Conservation (phyloP, 2,329 filamentous ascomycete species). For the Plectosphaerella plurivora region DNA sequence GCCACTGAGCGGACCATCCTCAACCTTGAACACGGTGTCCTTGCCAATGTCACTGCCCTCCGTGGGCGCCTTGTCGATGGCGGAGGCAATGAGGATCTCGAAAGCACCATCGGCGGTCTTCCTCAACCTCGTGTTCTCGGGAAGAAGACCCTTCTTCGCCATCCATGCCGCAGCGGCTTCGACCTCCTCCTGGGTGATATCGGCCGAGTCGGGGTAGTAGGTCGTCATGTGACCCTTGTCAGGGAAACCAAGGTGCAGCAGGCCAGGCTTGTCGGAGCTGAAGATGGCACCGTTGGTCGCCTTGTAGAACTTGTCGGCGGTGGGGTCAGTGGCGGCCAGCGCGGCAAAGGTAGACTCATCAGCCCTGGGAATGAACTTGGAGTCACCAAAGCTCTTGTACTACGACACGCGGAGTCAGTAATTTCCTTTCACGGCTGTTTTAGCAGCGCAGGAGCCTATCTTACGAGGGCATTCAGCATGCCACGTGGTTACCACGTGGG, state of each 20-base stretch:
- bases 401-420: no score
- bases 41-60: conserved; percentile 67
- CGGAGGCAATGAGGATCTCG: conserved; percentile 72
- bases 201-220: conserved; percentile 74
- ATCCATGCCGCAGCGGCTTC: conserved; percentile 67
- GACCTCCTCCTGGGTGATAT: conserved; percentile 73
- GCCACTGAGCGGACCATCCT: conserved; percentile 56
- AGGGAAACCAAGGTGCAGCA: conserved; percentile 73
- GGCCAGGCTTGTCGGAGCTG: conserved; percentile 55
- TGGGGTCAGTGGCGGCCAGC: conserved; percentile 55
- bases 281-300: conserved; percentile 70
- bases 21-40: conserved; percentile 55
- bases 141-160: conserved; percentile 65
- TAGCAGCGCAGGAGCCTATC: no score
- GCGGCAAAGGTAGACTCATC: conserved; percentile 59
- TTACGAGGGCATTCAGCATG: no score
- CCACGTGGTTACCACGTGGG: no score
- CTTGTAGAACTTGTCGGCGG: conserved; percentile 61
- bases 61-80: conserved; percentile 51
- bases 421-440: no score
- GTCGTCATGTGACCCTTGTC: conserved; percentile 74
- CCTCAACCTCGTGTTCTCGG: conserved; percentile 71
- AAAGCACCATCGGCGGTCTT: conserved; percentile 63
- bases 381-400: conserved; percentile 85
- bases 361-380: conserved; percentile 76